Conservation (phyloP, 768 basidiomycete species). For the Daedaleopsis nitida region DNA sequence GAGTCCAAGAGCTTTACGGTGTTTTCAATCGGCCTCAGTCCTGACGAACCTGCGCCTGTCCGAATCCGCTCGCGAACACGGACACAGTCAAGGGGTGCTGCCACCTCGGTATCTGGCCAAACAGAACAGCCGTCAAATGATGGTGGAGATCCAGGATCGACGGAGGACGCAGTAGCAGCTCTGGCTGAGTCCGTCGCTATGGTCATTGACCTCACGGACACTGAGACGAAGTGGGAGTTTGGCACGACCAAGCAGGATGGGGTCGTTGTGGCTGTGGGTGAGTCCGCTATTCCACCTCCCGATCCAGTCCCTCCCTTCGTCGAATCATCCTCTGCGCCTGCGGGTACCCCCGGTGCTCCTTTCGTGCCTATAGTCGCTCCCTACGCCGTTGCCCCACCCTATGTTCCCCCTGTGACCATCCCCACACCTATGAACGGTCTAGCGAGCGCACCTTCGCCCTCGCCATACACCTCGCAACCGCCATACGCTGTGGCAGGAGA, state of each 20-base stretch:
- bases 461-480: conserved; percentile 12
- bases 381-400: conserved; percentile 6
- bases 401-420: conserved; percentile 8
- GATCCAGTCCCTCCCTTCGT: not conserved
- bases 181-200: conserved; percentile 19
- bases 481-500: conserved; percentile 21
- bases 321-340: not conserved
- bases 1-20: conserved; percentile 36
- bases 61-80: conserved; percentile 33
- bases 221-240: conserved; percentile 55
- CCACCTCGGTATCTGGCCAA: conserved; percentile 11
- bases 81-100: conserved; percentile 28
- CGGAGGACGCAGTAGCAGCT: not conserved
- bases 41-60: conserved; percentile 35
- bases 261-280: not conserved
- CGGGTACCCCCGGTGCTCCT: not conserved
- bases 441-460: conserved; percentile 13
- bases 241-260: conserved; percentile 43
- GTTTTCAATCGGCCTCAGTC: conserved; percentile 49
- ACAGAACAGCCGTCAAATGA: conserved; percentile 5
- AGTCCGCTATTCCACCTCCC: not conserved
- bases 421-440: conserved; percentile 9
- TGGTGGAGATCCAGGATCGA: not conserved
- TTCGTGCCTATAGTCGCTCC: conserved; percentile 11
- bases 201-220: conserved; percentile 37